Percentiles rank a stretch among this genome's conserved stretches.
Evolutionary conservation across 352 stramenopile species (phyloP).

Genomic region (Thalassiosira pacifica): DNA sequence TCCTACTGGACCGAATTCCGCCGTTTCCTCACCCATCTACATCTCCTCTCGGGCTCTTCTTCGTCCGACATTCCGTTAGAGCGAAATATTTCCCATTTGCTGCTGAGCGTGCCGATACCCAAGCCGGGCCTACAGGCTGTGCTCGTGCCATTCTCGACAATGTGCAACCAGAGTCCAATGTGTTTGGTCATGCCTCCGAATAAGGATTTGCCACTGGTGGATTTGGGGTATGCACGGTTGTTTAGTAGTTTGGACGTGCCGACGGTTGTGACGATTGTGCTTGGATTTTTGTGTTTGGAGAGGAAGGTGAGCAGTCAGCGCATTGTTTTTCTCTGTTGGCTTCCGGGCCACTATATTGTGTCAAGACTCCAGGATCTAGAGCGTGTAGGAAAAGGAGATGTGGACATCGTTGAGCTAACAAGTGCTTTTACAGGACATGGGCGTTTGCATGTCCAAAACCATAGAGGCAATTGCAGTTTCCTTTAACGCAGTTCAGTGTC

Average conservation of each 20-base stretch:
- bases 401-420: too few relatives aligned
- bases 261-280: slow-evolving; percentile 83
- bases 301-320: slow-evolving; percentile 67
- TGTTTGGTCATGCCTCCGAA: slow-evolving; percentile 73
- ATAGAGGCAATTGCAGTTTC: too few relatives aligned
- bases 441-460: too few relatives aligned
- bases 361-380: too few relatives aligned
- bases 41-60: slow-evolving; percentile 75
- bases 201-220: slow-evolving; percentile 84
- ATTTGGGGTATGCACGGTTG: slow-evolving; percentile 79
- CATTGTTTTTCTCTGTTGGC: background rate
- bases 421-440: too few relatives aligned
- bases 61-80: slow-evolving; percentile 79
- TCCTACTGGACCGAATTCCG: slow-evolving; percentile 85
- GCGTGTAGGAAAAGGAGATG: too few relatives aligned
- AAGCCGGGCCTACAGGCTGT: slow-evolving; percentile 78
- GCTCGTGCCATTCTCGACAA: slow-evolving; percentile 80
- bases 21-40: slow-evolving; percentile 83
- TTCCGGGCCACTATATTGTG: too few relatives aligned
- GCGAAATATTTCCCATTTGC: slow-evolving; percentile 84
- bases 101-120: slow-evolving; percentile 79
- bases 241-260: slow-evolving; percentile 83
- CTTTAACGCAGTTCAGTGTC: too few relatives aligned
- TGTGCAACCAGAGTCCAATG: slow-evolving; percentile 73
- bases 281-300: slow-evolving; percentile 84